A percentile compares a stretch with the other conserved stretches of the same genome.
Evolutionary conservation across 306 rosid genomes (phyloP).

Genomic region (Prunus fruticosa): DNA sequence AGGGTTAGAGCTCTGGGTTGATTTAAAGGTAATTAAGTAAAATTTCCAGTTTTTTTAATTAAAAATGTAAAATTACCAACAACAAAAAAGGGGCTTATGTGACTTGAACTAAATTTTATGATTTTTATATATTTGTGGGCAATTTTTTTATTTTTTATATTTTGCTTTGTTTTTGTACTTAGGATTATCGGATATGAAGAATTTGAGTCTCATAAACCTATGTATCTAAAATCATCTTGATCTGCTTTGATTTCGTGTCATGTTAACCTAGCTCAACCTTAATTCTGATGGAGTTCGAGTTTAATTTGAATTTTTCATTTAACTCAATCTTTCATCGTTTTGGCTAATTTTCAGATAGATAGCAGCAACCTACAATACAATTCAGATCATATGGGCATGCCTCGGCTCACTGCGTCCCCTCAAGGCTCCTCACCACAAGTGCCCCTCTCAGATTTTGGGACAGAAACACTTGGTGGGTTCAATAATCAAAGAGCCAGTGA

Average conservation of each 20-base stretch:
- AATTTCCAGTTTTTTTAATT: not conserved
- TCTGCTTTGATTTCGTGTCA: not conserved
- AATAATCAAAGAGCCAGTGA: slow-evolving; percentile 39
- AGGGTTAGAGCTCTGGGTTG: not conserved
- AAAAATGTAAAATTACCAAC: no score
- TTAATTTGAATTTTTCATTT: not conserved
- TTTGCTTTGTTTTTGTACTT: not conserved
- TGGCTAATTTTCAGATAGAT: not conserved
- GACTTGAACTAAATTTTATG: no score
- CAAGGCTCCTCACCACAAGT: not conserved
- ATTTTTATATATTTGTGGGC: no score
- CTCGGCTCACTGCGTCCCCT: not conserved
- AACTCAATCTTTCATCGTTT: not conserved
- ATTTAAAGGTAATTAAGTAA: slow-evolving; percentile 15
- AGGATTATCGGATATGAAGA: not conserved
- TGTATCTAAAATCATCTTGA: not conserved
- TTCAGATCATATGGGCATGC: not conserved
- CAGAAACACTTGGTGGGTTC: not conserved
- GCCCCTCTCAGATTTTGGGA: not conserved
- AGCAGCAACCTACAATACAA: not conserved
- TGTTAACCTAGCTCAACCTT: not conserved
- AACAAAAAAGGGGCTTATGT: no score
- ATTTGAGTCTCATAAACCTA: not conserved
- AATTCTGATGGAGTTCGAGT: not conserved
- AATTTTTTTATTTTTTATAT: no score